Base-by-base conservation (phyloP, 768 basidiomycete genomes). In the Dacryopinax spathularia region DNA sequence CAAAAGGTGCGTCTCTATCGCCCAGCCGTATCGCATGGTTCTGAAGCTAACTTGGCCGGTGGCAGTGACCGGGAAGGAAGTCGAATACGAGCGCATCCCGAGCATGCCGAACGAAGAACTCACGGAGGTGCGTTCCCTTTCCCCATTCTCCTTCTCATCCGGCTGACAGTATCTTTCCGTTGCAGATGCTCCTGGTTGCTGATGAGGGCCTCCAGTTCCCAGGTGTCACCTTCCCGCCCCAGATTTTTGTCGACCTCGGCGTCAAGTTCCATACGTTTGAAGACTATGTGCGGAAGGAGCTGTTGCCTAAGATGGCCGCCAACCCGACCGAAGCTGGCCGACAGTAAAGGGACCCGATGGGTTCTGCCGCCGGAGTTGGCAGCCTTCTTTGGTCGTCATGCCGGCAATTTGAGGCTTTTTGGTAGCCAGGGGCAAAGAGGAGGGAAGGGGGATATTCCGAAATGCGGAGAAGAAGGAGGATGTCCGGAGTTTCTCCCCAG, bases 1-100 rank as follows among this genome's bases (percentile, higher is more conserved):
- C 44, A 62, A 44, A 44, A 56, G 61, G 65, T 62, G 64, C 36
- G 64, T 31, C 43, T 61, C 15, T 15, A n/a, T 7, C 5, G 39
- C 39, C 13, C 10, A 31, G 29, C 34, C 16, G 16, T 3, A 16
- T 33, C 6, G 16, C 31, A 7, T 5, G 7, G 16, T 15, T 5
- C 13, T 6, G 4, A 41, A 6, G 39, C 16, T 7, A 22, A 7
- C 18, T n/a, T 31, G 59, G 31, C n/a, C 7, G 4, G 6, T 60
- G 7, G 20, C 39, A 41, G 39, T 41, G 7, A 41, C 18, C 39
- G 39, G 39, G 39, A 41, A 41, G 18, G 22, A 6, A 6, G 20
- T 60, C 15, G 59, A 34, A 25, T 60, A 7, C 20, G 7, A 31
- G 15, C 7, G 4, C n/a, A 15, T 33, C 15, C 31, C 29, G 4